phyloP scores from a whole-genome alignment of 257 asterid genomes.

The Petrea volubilis region DNA sequence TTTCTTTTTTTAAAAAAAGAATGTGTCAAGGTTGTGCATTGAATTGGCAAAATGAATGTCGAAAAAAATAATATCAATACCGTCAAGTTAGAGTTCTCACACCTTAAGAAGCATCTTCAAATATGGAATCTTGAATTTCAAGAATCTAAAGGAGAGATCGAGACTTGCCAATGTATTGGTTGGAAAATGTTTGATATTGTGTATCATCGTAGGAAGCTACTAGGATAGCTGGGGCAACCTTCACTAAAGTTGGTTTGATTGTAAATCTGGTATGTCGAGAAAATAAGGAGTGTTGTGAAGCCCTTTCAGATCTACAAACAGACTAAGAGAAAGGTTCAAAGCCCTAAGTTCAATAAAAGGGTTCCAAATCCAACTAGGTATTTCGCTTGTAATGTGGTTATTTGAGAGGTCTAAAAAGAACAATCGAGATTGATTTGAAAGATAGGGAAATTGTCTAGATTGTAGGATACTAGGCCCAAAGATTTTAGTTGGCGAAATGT shows the following conservation, averaged over 20 bases:
- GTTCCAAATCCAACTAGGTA: constrained; percentile 54
- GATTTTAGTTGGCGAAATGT: constrained; percentile 35
- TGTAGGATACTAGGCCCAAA: constrained; percentile 38
- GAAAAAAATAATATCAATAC: no score
- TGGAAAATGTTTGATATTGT: no score
- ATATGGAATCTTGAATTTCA: no score
- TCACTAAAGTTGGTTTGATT: constrained; percentile 25
- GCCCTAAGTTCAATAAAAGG: background rate
- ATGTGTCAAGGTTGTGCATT: no score
- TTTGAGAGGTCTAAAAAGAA: constrained; percentile 35
- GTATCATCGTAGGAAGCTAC: constrained; percentile 18
- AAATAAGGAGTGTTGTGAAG: no score
- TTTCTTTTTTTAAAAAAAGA: no score
- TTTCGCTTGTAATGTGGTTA: no score
- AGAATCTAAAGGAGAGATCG: no score
- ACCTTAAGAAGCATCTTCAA: no score
- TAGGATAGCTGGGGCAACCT: constrained; percentile 11
- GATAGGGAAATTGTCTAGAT: constrained; percentile 27
- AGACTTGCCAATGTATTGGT: no score
- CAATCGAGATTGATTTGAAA: constrained; percentile 3
- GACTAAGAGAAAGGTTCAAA: constrained; percentile 34
- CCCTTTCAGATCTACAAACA: constrained; percentile 17
- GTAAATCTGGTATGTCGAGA: background rate
- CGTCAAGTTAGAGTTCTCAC: no score
- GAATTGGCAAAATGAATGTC: no score